Conservation (phyloP, 208 protist species). For the Leishmania martiniquensis region DNA sequence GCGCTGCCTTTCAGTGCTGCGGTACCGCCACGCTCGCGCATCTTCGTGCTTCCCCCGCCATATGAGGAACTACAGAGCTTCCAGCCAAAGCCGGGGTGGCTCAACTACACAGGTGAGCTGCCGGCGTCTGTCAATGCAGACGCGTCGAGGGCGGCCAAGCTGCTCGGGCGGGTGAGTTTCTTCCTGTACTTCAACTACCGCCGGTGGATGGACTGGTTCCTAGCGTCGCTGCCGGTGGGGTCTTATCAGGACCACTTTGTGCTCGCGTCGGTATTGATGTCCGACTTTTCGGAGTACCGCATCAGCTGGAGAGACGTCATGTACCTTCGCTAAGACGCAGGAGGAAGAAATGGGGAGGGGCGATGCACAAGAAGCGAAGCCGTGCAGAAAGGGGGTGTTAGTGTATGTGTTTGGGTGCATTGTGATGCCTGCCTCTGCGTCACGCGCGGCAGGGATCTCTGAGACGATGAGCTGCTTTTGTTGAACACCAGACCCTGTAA, state of each 20-base stretch:
- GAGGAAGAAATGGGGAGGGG: too few relatives aligned
- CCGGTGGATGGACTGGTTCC: conserved; percentile 34
- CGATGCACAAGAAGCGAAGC: background rate
- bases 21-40: conserved; percentile 10
- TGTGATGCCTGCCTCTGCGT: background rate
- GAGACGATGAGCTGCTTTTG: background rate
- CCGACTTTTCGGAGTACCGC: conserved; percentile 28
- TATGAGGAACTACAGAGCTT: conserved; percentile 7
- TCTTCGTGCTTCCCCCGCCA: conserved; percentile 24
- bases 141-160: conserved; percentile 14
- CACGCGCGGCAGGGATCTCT: background rate
- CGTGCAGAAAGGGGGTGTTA: background rate
- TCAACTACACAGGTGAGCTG: conserved; percentile 34
- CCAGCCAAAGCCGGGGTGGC: conserved; percentile 21
- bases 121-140: conserved; percentile 11
- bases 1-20: conserved; percentile 17
- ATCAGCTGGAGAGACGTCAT: conserved; percentile 31
- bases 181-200: conserved; percentile 33
- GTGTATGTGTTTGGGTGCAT: background rate
- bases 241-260: conserved; percentile 36
- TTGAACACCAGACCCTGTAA: too few relatives aligned
- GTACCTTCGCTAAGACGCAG: conserved; percentile 5
- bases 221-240: conserved; percentile 23
- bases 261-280: conserved; percentile 27
- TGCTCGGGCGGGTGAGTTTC: conserved; percentile 29